phyloP scores from a whole-genome alignment of 2,329 filamentous ascomycete genomes.

The Botryotinia convoluta region DNA sequence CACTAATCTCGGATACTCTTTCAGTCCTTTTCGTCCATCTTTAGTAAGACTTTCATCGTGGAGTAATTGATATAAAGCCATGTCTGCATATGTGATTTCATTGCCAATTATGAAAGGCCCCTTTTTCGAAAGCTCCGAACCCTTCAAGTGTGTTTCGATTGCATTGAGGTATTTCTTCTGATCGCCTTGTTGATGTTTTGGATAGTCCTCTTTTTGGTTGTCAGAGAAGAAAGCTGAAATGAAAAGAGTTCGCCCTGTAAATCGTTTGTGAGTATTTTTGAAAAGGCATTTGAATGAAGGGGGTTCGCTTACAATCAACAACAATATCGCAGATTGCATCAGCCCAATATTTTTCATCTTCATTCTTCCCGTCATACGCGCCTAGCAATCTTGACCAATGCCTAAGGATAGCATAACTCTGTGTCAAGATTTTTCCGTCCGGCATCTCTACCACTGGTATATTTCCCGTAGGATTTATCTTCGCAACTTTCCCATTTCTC shows the following conservation, averaged over 20 bases:
- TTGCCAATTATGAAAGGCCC: slow-evolving; percentile 36
- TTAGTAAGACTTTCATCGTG: slow-evolving; percentile 37
- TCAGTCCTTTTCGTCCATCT: slow-evolving; percentile 31
- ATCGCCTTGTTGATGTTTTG: slow-evolving; percentile 2
- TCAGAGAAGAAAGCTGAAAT: background rate
- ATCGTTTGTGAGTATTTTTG: background rate
- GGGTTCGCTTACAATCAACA: slow-evolving; percentile 15
- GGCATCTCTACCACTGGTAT: slow-evolving; percentile 36
- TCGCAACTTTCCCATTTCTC: slow-evolving; percentile 26
- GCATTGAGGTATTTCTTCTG: slow-evolving; percentile 23
- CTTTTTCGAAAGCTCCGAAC: slow-evolving; percentile 35
- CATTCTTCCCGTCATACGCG: slow-evolving; percentile 35
- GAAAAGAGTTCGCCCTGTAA: slow-evolving; percentile 6
- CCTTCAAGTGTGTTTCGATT: slow-evolving; percentile 39
- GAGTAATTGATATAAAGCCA: slow-evolving; percentile 34
- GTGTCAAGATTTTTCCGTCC: slow-evolving; percentile 36
- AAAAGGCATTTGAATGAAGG: background rate
- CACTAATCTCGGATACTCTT: slow-evolving; percentile 34
- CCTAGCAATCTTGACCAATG: slow-evolving; percentile 35
- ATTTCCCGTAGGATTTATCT: slow-evolving; percentile 34
- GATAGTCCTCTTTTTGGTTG: background rate
- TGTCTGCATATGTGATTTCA: slow-evolving; percentile 37
- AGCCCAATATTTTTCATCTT: slow-evolving; percentile 38
- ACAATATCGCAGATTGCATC: slow-evolving; percentile 39
- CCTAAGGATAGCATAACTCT: slow-evolving; percentile 38